Conservation (phyloP, 2,329 filamentous ascomycete species). For the Fusarium nematophilum region DNA sequence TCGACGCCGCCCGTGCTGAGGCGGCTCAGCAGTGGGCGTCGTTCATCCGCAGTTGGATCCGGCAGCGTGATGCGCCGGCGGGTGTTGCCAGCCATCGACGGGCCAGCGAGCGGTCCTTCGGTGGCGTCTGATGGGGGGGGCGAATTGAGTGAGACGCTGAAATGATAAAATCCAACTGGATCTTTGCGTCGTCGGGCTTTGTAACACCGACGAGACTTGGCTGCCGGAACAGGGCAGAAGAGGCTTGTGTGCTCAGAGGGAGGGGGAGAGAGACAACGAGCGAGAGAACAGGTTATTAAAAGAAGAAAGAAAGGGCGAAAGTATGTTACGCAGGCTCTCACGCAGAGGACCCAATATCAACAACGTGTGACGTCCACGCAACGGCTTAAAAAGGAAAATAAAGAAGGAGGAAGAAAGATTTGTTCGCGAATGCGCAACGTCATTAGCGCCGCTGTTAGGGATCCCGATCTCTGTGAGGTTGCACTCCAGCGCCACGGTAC, state of each 20-base stretch:
- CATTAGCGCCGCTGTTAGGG: slow-evolving; percentile 35
- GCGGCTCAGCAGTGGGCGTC: slow-evolving; percentile 50
- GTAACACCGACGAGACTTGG: too few species aligned
- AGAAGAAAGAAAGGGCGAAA: too few species aligned
- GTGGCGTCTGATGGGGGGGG: not conserved
- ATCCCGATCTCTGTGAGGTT: slow-evolving; percentile 26
- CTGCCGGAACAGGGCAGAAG: too few species aligned
- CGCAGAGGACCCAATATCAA: too few species aligned
- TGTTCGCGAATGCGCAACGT: slow-evolving; percentile 31
- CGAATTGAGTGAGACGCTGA: not conserved
- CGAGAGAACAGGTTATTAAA: too few species aligned
- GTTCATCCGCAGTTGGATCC: slow-evolving; percentile 45
- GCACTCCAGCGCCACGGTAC: slow-evolving; percentile 17
- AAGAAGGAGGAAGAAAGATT: slow-evolving; percentile 1
- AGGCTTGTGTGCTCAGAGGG: not conserved
- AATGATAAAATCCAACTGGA: slow-evolving; percentile 9
- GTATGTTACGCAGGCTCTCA: too few species aligned
- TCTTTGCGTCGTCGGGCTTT: too few species aligned
- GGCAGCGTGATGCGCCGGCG: slow-evolving; percentile 48
- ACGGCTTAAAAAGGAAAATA: not conserved
- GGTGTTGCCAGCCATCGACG: slow-evolving; percentile 38
- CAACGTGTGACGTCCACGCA: too few species aligned
- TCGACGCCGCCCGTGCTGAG: slow-evolving; percentile 45
- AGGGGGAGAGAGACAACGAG: too few species aligned
- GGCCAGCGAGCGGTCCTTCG: not conserved